Base-by-base conservation (phyloP, 2,329 filamentous ascomycete species). In the Alternaria longipes region DNA sequence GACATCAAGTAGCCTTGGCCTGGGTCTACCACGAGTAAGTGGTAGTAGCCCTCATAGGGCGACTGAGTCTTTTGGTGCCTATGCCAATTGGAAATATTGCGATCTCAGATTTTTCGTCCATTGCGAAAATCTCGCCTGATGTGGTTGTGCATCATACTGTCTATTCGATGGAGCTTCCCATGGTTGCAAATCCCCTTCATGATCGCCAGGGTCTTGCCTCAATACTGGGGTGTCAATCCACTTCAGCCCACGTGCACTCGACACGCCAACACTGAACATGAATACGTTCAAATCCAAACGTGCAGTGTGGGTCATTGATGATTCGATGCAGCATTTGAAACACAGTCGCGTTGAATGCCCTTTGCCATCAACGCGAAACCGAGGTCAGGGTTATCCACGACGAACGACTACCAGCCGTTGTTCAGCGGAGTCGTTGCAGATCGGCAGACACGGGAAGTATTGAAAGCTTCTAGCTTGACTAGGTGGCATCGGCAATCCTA, bases 1-100 rank as follows among this genome's bases (percentile, higher is more conserved):
- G 41, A 41, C 41, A 18, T 40, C 18, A 41, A 18, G 24, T 53
- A 41, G 40, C 47, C 41, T 54, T 54, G 32, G 49, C 49, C 49
- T 30, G 16, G 49, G 6, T 30, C 56, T 18, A 6, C 18, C 34
- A 28, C 49, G 24, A 26, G 24, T 26, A 26, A 26, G 24, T 26
- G 24, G 24, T 26, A 12, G 40, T 22, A n/a, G 20, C 45, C 11
- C 28, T 34, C 28, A 18, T 22, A 49, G 45, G 45, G 45, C 45
- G 28, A 49, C 45, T 49, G 18, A 30, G 20, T 49, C 28, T 49
- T 49, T 30, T n/a, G 45, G 32, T 32, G 14, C 20, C 45, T 16
- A 18, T 49, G n/a, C 45, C 30, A 49, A 49, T 34, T 20, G 30
- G 11, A 20, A 49, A 34, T 14, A 9, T 20, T 34, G 28, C 28